A percentile compares a stretch with the other conserved stretches of the same genome.
Conservation (phyloP, 2,329 filamentous ascomycete genomes). For the Claviceps maximensis region DNA sequence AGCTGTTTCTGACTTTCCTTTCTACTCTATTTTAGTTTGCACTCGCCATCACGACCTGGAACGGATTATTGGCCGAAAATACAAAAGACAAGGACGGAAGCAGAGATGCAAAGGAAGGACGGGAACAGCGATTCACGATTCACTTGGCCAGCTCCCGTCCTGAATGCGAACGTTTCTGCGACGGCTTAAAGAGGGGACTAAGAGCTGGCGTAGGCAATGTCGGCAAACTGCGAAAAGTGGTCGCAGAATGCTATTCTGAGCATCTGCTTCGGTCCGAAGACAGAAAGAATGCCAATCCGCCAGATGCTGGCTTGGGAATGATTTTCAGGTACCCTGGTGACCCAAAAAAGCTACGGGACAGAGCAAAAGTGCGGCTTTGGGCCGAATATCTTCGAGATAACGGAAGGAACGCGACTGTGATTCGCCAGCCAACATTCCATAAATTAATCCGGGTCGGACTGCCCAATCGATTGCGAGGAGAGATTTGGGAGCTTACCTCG, state of each 20-base stretch:
- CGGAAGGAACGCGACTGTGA: conserved; percentile 78
- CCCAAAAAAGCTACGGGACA: conserved; percentile 80
- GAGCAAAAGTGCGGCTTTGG: conserved; percentile 96
- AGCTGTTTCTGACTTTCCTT: background rate
- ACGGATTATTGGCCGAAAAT: conserved; percentile 48
- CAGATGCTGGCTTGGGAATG: conserved; percentile 90
- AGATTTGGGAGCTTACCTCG: conserved; percentile 91
- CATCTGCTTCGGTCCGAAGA: conserved; percentile 56
- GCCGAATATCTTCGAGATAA: conserved; percentile 94
- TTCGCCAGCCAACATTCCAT: conserved; percentile 94
- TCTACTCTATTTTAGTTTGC: conserved; percentile 48
- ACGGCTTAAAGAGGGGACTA: conserved; percentile 82
- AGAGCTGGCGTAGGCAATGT: conserved; percentile 80
- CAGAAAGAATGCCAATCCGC: conserved; percentile 42
- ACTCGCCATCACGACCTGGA: conserved; percentile 91
- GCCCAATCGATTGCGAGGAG: conserved; percentile 81
- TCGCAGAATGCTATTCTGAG: conserved; percentile 82
- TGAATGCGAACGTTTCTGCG: conserved; percentile 89
- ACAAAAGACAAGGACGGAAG: conserved; percentile 33
- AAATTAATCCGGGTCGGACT: conserved; percentile 92
- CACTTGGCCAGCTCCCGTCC: conserved; percentile 81
- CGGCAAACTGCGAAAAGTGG: conserved; percentile 67
- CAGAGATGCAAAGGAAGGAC: conserved; percentile 30
- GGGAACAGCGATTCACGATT: conserved; percentile 78
- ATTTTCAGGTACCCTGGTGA: conserved; percentile 91